Evolutionary conservation across 2,329 filamentous ascomycete species (phyloP).

Genomic region (Macrophomina phaseolina): DNA sequence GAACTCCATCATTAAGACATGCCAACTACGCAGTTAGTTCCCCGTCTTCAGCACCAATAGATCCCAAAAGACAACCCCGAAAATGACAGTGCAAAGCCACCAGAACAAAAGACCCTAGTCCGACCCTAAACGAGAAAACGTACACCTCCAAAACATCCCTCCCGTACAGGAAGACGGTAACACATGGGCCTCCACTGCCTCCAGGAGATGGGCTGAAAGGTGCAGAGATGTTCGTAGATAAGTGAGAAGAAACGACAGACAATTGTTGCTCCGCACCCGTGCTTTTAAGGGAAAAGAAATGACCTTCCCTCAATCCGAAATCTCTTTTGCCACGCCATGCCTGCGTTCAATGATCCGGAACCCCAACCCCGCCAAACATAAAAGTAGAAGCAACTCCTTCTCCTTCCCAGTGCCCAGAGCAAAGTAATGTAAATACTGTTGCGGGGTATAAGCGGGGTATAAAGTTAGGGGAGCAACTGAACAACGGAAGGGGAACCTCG

Average conservation of each 20-base stretch:
- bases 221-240: neutral
- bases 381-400: conserved; percentile 10
- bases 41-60: neutral
- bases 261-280: conserved; percentile 9
- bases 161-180: neutral
- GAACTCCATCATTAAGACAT: conserved; percentile 8
- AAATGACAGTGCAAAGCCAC: neutral
- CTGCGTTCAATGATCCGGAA: neutral
- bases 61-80: neutral
- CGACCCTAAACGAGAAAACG: neutral
- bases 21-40: neutral
- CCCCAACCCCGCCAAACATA: conserved; percentile 10
- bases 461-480: conserved; percentile 16
- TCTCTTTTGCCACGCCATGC: conserved; percentile 15
- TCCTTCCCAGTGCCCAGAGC: conserved; percentile 18
- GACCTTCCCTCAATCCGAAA: neutral
- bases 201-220: neutral
- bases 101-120: neutral
- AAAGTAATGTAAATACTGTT: conserved; percentile 20
- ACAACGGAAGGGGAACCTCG: conserved; percentile 10
- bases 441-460: conserved; percentile 18
- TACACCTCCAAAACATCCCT: conserved; percentile 1
- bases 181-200: neutral
- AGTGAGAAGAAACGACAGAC: conserved; percentile 7
- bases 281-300: conserved; percentile 3